Evolutionary conservation across 768 basidiomycete genomes (phyloP).

Genomic region (Psilocybe cyanescens): DNA sequence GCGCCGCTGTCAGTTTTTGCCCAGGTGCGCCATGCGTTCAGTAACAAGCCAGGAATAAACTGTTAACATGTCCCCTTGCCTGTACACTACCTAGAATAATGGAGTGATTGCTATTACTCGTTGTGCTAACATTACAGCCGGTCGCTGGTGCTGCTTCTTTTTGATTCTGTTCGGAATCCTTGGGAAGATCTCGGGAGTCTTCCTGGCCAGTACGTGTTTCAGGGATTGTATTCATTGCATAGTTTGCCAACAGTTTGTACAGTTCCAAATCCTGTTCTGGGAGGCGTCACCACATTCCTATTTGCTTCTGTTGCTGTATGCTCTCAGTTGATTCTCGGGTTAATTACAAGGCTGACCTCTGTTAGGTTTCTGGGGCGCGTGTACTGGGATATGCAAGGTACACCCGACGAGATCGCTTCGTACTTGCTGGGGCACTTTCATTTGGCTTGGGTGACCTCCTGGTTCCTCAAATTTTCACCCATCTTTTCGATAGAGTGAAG

Average conservation of each 20-base stretch:
- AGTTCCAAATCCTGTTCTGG: conserved; percentile 77
- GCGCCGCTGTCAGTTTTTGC: conserved; percentile 81
- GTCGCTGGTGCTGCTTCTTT: conserved; percentile 80
- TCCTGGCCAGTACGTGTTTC: conserved; percentile 55
- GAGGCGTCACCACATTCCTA: conserved; percentile 85
- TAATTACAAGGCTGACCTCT: background rate
- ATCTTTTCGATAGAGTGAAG: conserved; percentile 66
- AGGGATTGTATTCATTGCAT: background rate
- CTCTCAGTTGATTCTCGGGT: background rate
- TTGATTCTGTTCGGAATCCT: conserved; percentile 78
- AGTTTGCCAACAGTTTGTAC: background rate
- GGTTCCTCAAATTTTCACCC: conserved; percentile 62
- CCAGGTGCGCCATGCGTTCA: conserved; percentile 24
- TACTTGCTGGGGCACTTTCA: conserved; percentile 67
- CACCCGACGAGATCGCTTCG: conserved; percentile 66
- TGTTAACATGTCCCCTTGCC: background rate
- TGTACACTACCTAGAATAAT: conserved; percentile 53
- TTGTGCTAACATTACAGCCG: conserved; percentile 78
- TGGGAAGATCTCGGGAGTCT: conserved; percentile 81
- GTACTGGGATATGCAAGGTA: conserved; percentile 64
- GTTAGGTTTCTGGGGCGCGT: conserved; percentile 57
- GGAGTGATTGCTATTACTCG: conserved; percentile 83
- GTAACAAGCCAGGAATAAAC: background rate
- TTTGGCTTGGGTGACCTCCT: conserved; percentile 75
- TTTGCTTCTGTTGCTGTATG: conserved; percentile 71